These are phyloP conservation scores for Fraxinus nigra DNA, from an alignment of 305 asterid species.

Conservation along the genomic window DNA sequence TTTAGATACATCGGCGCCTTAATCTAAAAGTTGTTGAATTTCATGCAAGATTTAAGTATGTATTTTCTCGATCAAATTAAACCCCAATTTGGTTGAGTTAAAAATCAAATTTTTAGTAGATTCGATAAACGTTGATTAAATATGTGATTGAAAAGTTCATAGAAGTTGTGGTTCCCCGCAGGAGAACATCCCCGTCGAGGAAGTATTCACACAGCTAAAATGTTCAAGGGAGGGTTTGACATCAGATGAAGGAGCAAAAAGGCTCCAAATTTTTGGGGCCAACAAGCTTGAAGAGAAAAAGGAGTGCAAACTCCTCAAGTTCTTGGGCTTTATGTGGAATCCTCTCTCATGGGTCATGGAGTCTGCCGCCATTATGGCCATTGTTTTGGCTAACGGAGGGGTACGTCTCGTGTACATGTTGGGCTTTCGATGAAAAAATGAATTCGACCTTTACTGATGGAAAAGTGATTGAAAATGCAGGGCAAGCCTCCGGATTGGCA, in stretches of 20 bases:
- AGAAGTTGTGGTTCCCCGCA: background rate
- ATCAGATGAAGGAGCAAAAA: conserved; percentile 54
- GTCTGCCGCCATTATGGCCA: conserved; percentile 81
- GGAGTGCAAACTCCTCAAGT: conserved; percentile 67
- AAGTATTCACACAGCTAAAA: conserved; percentile 64
- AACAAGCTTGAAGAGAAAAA: conserved; percentile 90
- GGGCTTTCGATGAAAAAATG: background rate
- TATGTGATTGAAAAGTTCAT: too few species aligned
- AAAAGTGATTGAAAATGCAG: conserved; percentile 25
- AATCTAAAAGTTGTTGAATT: background rate
- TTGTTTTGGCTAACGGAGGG: conserved; percentile 82
- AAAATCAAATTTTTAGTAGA: too few species aligned
- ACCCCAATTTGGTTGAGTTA: background rate
- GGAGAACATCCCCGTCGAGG: conserved; percentile 80
- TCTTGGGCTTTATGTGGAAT: conserved; percentile 86
- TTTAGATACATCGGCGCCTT: background rate
- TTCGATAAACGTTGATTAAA: too few species aligned
- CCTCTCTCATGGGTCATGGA: conserved; percentile 98
- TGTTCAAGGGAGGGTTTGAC: conserved; percentile 68
- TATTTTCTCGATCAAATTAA: background rate
- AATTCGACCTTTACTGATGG: background rate
- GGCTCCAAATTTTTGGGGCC: conserved; percentile 71
- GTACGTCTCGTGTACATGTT: conserved; percentile 24
- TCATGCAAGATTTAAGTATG: background rate
- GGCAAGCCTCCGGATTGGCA: conserved; percentile 81